Evolutionary conservation across 1,284 basidiomycete species (phyloP).

Genomic region (Abortiporus biennis): DNA sequence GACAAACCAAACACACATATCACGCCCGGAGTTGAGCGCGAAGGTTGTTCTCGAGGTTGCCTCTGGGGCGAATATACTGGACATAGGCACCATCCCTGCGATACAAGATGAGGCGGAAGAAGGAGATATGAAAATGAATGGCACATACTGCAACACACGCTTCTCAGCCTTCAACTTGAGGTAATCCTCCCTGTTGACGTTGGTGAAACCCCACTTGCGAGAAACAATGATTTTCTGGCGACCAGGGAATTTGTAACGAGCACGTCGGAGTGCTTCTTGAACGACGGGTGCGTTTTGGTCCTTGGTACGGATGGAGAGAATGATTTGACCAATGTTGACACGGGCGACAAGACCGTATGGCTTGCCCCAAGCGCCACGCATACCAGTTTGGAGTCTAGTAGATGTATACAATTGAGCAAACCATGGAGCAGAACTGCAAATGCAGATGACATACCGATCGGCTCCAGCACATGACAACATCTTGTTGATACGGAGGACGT

Average conservation of each 20-base stretch:
- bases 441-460: slow-evolving; percentile 64
- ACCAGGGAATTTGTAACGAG: slow-evolving; percentile 99
- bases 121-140: neutral
- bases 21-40: slow-evolving; percentile 73
- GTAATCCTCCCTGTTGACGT: slow-evolving; percentile 90
- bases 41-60: slow-evolving; percentile 81
- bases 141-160: slow-evolving; percentile 77
- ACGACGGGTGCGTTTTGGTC: slow-evolving; percentile 86
- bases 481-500: slow-evolving; percentile 99
- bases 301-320: slow-evolving; percentile 93
- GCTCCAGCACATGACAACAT: slow-evolving; percentile 99
- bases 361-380: slow-evolving; percentile 99
- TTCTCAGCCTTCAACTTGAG: slow-evolving; percentile 84
- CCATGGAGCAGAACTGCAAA: neutral
- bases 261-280: slow-evolving; percentile 94
- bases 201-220: slow-evolving; percentile 98
- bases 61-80: slow-evolving; percentile 87
- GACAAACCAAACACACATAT: slow-evolving; percentile 16
- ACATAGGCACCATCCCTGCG: slow-evolving; percentile 79
- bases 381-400: slow-evolving; percentile 82
- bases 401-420: neutral
- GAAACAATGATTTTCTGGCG: slow-evolving; percentile 98
- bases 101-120: slow-evolving; percentile 16
- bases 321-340: slow-evolving; percentile 96
- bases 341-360: slow-evolving; percentile 95